Conservation (phyloP, 805 yeast species). For the Myxozyma kluyveri region DNA sequence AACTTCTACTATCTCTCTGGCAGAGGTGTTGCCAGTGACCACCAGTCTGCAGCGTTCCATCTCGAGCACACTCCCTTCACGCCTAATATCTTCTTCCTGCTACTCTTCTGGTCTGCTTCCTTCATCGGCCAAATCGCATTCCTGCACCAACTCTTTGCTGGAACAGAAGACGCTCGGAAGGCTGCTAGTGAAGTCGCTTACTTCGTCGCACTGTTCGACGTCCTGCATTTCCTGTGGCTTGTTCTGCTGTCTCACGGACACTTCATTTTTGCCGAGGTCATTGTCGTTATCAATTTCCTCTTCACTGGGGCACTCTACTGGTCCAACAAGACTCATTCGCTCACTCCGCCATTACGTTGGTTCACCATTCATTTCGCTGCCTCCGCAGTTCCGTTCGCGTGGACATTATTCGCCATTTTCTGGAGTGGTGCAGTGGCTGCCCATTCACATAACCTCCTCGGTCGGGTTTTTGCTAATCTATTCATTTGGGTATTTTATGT, state of each 20-base stretch:
- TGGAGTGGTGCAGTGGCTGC: slow-evolving; percentile 83
- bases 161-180: slow-evolving; percentile 29
- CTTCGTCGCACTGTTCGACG: slow-evolving; percentile 65
- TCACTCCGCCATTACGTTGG: slow-evolving; percentile 54
- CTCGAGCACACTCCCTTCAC: slow-evolving; percentile 68
- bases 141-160: slow-evolving; percentile 34
- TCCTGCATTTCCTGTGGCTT: slow-evolving; percentile 62
- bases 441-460: slow-evolving; percentile 55
- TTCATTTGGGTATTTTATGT: slow-evolving; percentile 75
- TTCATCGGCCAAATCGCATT: slow-evolving; percentile 50
- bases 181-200: slow-evolving; percentile 44
- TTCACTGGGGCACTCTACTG: slow-evolving; percentile 55
- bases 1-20: slow-evolving; percentile 58
- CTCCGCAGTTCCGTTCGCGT: slow-evolving; percentile 68
- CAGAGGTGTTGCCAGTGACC: slow-evolving; percentile 43
- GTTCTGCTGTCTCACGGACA: slow-evolving; percentile 57
- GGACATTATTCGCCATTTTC: slow-evolving; percentile 70
- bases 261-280: slow-evolving; percentile 57
- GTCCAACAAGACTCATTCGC: slow-evolving; percentile 53
- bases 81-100: slow-evolving; percentile 39
- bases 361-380: slow-evolving; percentile 59
- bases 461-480: slow-evolving; percentile 68
- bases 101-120: slow-evolving; percentile 58
- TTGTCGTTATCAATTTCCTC: slow-evolving; percentile 57
- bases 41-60: slow-evolving; percentile 20